Base-by-base conservation (phyloP, 108 stramenopile species). In the Skeletonema marinoi region DNA sequence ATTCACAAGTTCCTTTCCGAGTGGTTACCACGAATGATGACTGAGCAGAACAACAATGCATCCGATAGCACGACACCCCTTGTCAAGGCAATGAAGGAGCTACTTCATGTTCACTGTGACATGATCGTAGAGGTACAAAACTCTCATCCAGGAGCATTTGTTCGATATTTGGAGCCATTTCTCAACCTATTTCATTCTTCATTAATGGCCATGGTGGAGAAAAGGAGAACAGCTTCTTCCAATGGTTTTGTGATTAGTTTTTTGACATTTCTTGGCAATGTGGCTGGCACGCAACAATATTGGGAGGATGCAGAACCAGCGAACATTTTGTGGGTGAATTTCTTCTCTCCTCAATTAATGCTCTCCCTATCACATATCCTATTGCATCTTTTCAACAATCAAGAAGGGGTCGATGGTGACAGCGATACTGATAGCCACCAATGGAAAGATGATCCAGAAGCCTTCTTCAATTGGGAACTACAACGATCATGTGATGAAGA, bases 371-470 rank as follows among this genome's bases (percentile, higher is more conserved):
- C 67, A 12, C 61, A 39, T 11, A 36, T 46, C 9, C 56, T 81
- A 33, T 51, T 81, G 19, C 60, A 46, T 29, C 63, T 81, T 54
- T 68, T 81, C 61, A 65, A 71, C 10, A 39, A 19, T 39, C 66
- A 80, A 29, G 62, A 73, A 1, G 41, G 56, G 32, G 19, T 31
- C 11, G 70, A 64, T 66, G 68, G 67, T 36, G 59, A 75, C 19
- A 50, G 42, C 16, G 41, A 54, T 10, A 62, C 41, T 6, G 30
- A 61, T 5, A 33, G 29, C 30, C 42, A 16, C 7, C 68, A 31
- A 63, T 83, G 82, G 78, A 48, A 75, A 29, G 82, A 71, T 46
- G 71, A 83, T 70, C 70, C 82, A 1, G 82, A 83, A 51, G 82
- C 60, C 38, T 83, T 72, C 19, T 79, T 72, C 32, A 68, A 75